Evolutionary conservation across 2,329 filamentous ascomycete species (phyloP).

Genomic region (Pseudogymnoascus sp.): DNA sequence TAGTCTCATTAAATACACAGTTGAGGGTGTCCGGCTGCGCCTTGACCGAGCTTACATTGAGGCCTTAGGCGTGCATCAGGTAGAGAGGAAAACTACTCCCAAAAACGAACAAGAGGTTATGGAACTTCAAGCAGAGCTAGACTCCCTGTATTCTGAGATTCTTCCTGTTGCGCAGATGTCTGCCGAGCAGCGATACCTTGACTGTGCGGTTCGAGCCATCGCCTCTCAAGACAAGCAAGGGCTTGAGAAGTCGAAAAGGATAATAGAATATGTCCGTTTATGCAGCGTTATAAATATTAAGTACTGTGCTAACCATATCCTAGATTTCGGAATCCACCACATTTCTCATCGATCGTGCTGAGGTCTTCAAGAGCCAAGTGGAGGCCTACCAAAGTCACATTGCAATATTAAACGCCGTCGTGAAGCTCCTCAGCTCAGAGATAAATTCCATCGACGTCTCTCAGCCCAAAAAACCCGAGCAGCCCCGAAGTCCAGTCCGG

Average conservation of each 20-base stretch:
- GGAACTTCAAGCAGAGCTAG: conserved; percentile 54
- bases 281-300: not conserved
- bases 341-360: conserved; percentile 41
- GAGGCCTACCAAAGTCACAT: conserved; percentile 41
- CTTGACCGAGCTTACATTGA: conserved; percentile 50
- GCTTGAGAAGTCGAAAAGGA: conserved; percentile 37
- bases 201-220: conserved; percentile 46
- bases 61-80: conserved; percentile 24
- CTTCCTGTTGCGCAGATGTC: conserved; percentile 63
- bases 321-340: conserved; percentile 46
- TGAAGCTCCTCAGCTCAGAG: conserved; percentile 38
- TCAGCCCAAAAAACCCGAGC: conserved; percentile 12
- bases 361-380: conserved; percentile 34
- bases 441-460: conserved; percentile 20
- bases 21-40: conserved; percentile 45
- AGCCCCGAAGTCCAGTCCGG: conserved; percentile 9
- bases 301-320: not conserved
- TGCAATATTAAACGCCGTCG: conserved; percentile 30
- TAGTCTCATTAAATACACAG: conserved; percentile 48
- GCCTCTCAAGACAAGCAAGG: conserved; percentile 36
- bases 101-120: conserved; percentile 34
- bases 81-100: not conserved
- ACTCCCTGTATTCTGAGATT: conserved; percentile 62
- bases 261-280: conserved; percentile 42
- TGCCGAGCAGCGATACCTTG: conserved; percentile 56